Evolutionary conservation across 2,329 filamentous ascomycete genomes (phyloP).

Genomic region (Juglanconis oblonga): DNA sequence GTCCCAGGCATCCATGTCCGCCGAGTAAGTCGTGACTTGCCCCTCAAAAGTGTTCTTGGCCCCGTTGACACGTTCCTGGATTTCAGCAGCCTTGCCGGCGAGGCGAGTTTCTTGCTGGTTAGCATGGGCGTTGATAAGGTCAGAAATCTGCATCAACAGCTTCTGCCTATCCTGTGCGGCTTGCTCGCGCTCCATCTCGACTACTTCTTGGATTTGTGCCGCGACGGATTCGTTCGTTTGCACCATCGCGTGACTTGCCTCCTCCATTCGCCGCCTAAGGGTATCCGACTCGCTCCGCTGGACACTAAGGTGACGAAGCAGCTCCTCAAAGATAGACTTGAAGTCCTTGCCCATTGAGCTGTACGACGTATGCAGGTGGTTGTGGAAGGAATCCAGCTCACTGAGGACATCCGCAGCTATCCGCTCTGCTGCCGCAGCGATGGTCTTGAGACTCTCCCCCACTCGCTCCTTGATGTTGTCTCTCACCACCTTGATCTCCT

Average conservation of each 20-base stretch:
- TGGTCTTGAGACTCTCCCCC: conserved; percentile 76
- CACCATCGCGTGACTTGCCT: conserved; percentile 65
- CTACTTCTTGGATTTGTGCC: conserved; percentile 61
- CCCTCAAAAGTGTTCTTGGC: conserved; percentile 65
- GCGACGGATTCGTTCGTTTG: conserved; percentile 67
- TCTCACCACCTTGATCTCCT: conserved; percentile 86
- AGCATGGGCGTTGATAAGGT: conserved; percentile 72
- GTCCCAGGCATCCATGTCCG: conserved; percentile 73
- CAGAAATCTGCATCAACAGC: conserved; percentile 72
- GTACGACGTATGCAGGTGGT: conserved; percentile 79
- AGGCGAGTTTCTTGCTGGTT: conserved; percentile 72
- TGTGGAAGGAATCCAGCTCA: conserved; percentile 82
- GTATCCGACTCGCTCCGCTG: conserved; percentile 75
- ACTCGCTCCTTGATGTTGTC: conserved; percentile 86
- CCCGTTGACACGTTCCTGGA: conserved; percentile 63
- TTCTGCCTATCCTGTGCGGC: conserved; percentile 71
- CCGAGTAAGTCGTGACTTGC: conserved; percentile 62
- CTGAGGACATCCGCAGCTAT: conserved; percentile 87
- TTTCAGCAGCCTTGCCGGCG: conserved; percentile 55
- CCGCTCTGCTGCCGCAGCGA: conserved; percentile 79
- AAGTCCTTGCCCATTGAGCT: conserved; percentile 80
- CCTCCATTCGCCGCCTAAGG: conserved; percentile 68
- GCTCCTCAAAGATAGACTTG: conserved; percentile 78
- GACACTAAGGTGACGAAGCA: conserved; percentile 69
- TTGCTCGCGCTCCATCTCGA: conserved; percentile 74